These are phyloP conservation scores for Zoysia japonica DNA, from an alignment of 176 grass and related monocot species.

Conservation along the genomic window DNA sequence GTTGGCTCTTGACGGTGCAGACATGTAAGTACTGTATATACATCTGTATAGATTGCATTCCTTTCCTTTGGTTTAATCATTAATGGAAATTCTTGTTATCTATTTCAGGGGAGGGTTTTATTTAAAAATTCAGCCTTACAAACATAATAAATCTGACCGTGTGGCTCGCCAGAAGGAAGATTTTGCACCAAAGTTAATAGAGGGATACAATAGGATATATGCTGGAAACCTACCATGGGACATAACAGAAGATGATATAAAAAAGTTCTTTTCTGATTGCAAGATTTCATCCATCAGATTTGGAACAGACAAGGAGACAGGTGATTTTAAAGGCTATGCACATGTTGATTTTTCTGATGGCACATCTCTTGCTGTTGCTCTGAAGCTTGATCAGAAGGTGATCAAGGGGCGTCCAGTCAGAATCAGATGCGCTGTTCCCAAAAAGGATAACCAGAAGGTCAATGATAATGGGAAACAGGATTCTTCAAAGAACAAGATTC, in stretches of 20 bases:
- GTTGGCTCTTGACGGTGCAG: constrained; percentile 87
- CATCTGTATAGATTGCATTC: not conserved
- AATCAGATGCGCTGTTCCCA: constrained; percentile 78
- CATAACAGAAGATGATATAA: constrained; percentile 77
- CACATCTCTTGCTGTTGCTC: constrained; percentile 54
- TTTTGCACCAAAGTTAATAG: constrained; percentile 74
- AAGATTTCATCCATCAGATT: constrained; percentile 80
- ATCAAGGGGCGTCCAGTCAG: constrained; percentile 67
- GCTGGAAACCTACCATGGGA: constrained; percentile 88
- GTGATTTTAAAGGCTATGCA: constrained; percentile 83
- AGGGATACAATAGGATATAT: constrained; percentile 88
- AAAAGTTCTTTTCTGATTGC: constrained; percentile 69
- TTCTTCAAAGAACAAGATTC: constrained; percentile 39
- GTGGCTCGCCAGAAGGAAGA: constrained; percentile 49
- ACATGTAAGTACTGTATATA: constrained; percentile 73
- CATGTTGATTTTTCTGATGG: constrained; percentile 77
- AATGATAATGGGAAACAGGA: constrained; percentile 29
- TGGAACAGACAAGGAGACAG: constrained; percentile 75
- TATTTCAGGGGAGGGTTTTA: constrained; percentile 80
- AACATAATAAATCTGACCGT: constrained; percentile 30
- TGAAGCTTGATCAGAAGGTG: constrained; percentile 82
- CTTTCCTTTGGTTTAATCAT: constrained; percentile 6
- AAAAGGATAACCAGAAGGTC: constrained; percentile 49
- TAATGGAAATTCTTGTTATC: constrained; percentile 22
- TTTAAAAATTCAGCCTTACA: constrained; percentile 90